Base-by-base conservation (phyloP, 371 early-diverging fungal species). In the Lichtheimia corymbifera region DNA sequence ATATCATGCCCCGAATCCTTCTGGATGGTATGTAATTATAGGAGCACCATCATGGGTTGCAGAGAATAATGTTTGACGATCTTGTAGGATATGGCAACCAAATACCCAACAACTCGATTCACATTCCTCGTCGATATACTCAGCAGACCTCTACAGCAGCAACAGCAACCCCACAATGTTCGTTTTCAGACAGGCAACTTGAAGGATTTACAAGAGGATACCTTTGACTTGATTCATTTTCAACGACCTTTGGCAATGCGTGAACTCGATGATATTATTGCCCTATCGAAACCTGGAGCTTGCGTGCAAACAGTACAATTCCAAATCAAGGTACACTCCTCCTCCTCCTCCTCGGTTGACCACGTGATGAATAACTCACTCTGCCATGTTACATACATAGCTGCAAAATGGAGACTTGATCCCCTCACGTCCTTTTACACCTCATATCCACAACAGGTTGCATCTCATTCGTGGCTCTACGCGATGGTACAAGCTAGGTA, bases 251-350 rank as follows among this genome's bases (percentile, higher is more conserved):
- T 51, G 51, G 60, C 51, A 41, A 15, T 15, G 43, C 4, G 20
- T 0, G 35, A 25, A 18, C 43, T 59, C 0, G 45, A 59, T 17
- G 53, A 59, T 14, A 6, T 59, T 41, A 45, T 59, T 5, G 40
- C 42, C 25, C 43, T 59, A 7, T 51, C 60, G n/a, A 59, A 59
- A 27, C 43, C 53, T 2, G 60, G 60, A 2, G 60, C 52, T 7
- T 59, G 60, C 22, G 52, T 59, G 15, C 60, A 59, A 13, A 59
- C 53, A n/a, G 53, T 59, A 17, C 52, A 59, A 25, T 59, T 59
- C 17, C 43, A 59, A 15, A 22, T 59, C 13, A 59, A 59, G 51
- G 64, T n/a, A n/a, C n/a, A n/a, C n/a, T n/a, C n/a, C n/a, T n/a
- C n/a, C n/a, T n/a, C n/a, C n/a, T n/a, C n/a, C n/a, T n/a, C n/a